Conservation (phyloP, 2,329 filamentous ascomycete species). For the Monosporascus sp. region DNA sequence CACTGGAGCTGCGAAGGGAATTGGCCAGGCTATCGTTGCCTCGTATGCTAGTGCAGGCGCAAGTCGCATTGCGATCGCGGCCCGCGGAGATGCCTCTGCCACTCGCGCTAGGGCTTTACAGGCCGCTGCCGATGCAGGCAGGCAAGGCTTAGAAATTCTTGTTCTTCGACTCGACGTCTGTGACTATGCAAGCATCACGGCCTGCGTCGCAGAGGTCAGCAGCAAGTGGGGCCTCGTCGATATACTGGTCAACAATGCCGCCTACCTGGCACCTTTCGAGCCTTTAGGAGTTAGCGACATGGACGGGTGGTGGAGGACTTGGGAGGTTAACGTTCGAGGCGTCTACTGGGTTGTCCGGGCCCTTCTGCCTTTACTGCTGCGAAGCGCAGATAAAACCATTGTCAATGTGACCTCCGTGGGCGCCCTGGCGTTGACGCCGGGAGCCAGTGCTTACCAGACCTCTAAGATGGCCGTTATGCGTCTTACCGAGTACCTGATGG, state of each 20-base stretch:
- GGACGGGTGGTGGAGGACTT: constrained; percentile 40
- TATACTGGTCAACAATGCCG: constrained; percentile 39
- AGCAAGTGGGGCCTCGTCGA: constrained; percentile 31
- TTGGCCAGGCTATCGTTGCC: constrained; percentile 48
- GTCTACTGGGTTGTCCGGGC: constrained; percentile 37
- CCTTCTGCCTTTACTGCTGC: constrained; percentile 43
- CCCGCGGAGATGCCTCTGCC: constrained; percentile 40
- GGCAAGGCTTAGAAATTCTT: constrained; percentile 33
- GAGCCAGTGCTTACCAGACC: constrained; percentile 38
- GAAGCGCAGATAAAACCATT: constrained; percentile 33
- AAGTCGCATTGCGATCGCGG: constrained; percentile 45
- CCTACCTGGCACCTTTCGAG: constrained; percentile 31
- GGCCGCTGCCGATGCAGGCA: constrained; percentile 26
- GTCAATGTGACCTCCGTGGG: constrained; percentile 42
- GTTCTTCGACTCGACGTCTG: constrained; percentile 34
- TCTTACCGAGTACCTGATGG: constrained; percentile 42
- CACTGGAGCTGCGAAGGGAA: constrained; percentile 49
- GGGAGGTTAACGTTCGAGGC: constrained; percentile 47
- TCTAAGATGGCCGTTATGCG: constrained; percentile 44
- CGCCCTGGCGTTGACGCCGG: constrained; percentile 27
- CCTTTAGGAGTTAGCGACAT: constrained; percentile 32
- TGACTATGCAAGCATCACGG: constrained; percentile 25
- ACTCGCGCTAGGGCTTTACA: constrained; percentile 28
- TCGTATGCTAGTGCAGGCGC: constrained; percentile 50
- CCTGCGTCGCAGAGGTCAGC: constrained; percentile 19